A percentile compares a stretch with the other conserved stretches of the same genome.
These are phyloP conservation scores for Pseudopithomyces chartarum DNA, from an alignment of 2,329 filamentous ascomycete species.

Conservation along the genomic window DNA sequence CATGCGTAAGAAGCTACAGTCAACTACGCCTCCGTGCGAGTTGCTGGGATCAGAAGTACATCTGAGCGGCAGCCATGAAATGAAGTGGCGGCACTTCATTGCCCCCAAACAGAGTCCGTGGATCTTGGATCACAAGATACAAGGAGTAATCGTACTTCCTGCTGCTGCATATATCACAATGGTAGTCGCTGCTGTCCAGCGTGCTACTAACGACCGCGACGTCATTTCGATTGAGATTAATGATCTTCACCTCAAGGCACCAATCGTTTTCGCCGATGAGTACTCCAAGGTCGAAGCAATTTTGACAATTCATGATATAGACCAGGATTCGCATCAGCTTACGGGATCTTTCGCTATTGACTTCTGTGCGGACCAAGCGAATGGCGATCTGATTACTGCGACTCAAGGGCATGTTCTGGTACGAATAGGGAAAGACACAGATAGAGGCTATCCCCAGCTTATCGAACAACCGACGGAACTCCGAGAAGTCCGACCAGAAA, in stretches of 20 bases:
- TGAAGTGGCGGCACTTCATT: conserved; percentile 20
- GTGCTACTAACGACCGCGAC: background rate
- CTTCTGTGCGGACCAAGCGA: conserved; percentile 12
- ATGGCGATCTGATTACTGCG: conserved; percentile 14
- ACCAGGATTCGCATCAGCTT: background rate
- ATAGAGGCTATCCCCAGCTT: conserved; percentile 2
- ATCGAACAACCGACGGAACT: background rate
- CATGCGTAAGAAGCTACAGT: conserved; percentile 7
- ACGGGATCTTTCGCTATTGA: conserved; percentile 14
- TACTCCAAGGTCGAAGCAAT: conserved; percentile 12
- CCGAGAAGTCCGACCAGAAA: conserved; percentile 1
- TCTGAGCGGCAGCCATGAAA: conserved; percentile 4
- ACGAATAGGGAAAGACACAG: conserved; percentile 8
- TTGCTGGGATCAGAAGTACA: conserved; percentile 12
- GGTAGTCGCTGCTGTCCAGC: conserved; percentile 23
- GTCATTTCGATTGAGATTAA: conserved; percentile 15
- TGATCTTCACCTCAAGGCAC: conserved; percentile 1
- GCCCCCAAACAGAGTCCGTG: conserved; percentile 16
- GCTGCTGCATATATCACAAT: conserved; percentile 51
- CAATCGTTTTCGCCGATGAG: conserved; percentile 13
- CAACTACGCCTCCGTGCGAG: conserved; percentile 8
- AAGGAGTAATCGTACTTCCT: conserved; percentile 48
- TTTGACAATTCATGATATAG: conserved; percentile 11
- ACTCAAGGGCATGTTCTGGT: conserved; percentile 6
- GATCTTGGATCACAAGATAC: conserved; percentile 17